Base-by-base conservation (phyloP, 805 yeast species). In the Danielia reshetovae region DNA sequence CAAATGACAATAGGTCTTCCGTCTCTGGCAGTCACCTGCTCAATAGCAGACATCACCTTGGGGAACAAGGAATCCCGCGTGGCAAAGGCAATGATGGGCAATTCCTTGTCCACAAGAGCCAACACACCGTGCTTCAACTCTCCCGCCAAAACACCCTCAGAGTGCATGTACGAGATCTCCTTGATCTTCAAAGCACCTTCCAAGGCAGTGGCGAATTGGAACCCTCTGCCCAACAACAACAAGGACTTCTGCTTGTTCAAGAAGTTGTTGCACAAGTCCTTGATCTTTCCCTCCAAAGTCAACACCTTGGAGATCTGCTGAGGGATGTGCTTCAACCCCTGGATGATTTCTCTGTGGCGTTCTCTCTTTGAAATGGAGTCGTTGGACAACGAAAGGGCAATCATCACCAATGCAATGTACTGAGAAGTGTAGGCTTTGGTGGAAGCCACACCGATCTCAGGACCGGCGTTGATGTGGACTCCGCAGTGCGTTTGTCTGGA, bases 371-470 rank as follows among this genome's bases (percentile, higher is more conserved):
- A 84, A 32, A 87, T 74, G 40, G 90, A 77, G 62, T 93, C 97
- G 54, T 88, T 95, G 8, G 97, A 85, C 45, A 93, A 74, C n/a
- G 90, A 86, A 35, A 93, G 74, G 1, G 97, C 97, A 68, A 93
- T 75, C 97, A 93, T 87, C 4, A 90, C 97, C 45, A 93, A 71
- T 0, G 98, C 97, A 61, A 94, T 89, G 62, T 80, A 93, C 63
- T 93, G 99, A 8, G 99, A 93, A 6, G 99, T 93, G 70, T 93
- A 93, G 18, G 98, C 98, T 68, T 93, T 93, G 30, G 99, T 93
- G 9, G 97, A 88, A 8, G 99, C 99, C 49, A 93, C 99, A 63
- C 98, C 97, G 46, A 93, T 93, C 68, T 93, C 99, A 29, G 98
- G 98, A 47, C 99, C 99, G 31, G 98, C 98, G 59, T 93, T 93